Conservation (phyloP, 1,284 basidiomycete species). For the Trametes versicolor region DNA sequence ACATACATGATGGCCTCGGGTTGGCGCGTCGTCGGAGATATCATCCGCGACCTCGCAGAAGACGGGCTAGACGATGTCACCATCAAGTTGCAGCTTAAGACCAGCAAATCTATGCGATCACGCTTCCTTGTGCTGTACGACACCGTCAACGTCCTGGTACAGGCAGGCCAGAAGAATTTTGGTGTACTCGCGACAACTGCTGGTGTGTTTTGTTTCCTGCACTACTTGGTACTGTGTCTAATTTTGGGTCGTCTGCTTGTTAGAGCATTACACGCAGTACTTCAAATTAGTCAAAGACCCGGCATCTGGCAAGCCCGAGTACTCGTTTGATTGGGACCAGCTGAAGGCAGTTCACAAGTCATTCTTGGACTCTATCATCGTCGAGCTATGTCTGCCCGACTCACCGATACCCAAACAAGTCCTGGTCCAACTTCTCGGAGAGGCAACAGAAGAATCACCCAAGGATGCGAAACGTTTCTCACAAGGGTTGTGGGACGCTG, state of each 20-base stretch:
- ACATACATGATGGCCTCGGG: conserved; percentile 78
- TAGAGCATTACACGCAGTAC: conserved; percentile 74
- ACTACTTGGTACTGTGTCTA: background rate
- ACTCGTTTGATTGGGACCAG: conserved; percentile 69
- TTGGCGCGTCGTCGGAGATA: conserved; percentile 73
- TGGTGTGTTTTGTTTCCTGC: conserved; percentile 52
- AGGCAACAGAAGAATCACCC: conserved; percentile 75
- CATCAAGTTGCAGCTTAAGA: conserved; percentile 60
- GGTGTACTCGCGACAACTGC: conserved; percentile 71
- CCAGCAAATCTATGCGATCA: conserved; percentile 57
- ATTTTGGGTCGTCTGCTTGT: conserved; percentile 30
- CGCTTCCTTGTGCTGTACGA: conserved; percentile 73
- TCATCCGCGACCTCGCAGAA: conserved; percentile 60
- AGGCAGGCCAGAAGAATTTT: conserved; percentile 68
- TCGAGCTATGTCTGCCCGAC: conserved; percentile 78
- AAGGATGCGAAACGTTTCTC: conserved; percentile 77
- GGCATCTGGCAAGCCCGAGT: conserved; percentile 47
- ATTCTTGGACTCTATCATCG: conserved; percentile 81
- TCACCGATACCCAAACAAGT: conserved; percentile 71
- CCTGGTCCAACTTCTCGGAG: conserved; percentile 70
- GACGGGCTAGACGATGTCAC: conserved; percentile 62
- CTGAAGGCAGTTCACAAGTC: conserved; percentile 72
- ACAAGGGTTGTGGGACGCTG: conserved; percentile 78
- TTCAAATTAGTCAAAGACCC: conserved; percentile 61
- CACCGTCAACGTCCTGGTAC: conserved; percentile 64